These are phyloP conservation scores for Aspergillus caelatus DNA, from an alignment of 2,329 filamentous ascomycete genomes.

Conservation along the genomic window DNA sequence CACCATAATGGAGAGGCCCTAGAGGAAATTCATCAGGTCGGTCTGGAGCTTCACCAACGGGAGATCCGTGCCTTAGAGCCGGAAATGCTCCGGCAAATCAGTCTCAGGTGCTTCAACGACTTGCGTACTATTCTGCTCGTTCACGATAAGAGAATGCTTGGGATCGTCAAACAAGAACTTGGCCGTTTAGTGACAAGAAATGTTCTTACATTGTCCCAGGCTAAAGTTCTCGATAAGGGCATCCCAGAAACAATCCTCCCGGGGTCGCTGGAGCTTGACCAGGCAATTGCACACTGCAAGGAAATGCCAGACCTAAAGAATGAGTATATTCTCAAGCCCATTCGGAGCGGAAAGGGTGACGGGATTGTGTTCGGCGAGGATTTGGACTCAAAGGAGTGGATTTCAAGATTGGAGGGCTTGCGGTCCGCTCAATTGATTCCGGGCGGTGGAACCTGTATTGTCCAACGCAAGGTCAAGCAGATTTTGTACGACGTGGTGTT, in stretches of 20 bases:
- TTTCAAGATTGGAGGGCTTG: slow-evolving; percentile 1
- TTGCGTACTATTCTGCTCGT: slow-evolving; percentile 34
- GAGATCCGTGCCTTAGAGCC: slow-evolving; percentile 26
- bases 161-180: slow-evolving; percentile 33
- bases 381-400: slow-evolving; percentile 6
- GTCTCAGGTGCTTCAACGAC: slow-evolving; percentile 34
- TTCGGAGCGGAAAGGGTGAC: slow-evolving; percentile 9
- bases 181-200: slow-evolving; percentile 20
- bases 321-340: slow-evolving; percentile 30
- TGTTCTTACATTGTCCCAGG: slow-evolving; percentile 22
- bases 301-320: slow-evolving; percentile 16
- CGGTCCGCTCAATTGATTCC: not conserved
- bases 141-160: slow-evolving; percentile 39
- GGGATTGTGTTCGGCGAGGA: slow-evolving; percentile 8
- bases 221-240: slow-evolving; percentile 18
- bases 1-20: slow-evolving; percentile 16
- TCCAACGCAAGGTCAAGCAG: slow-evolving; percentile 6
- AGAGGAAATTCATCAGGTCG: slow-evolving; percentile 31
- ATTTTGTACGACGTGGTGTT: not conserved
- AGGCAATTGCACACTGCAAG: slow-evolving; percentile 14
- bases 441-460: not conserved
- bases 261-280: slow-evolving; percentile 24
- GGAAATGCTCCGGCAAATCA: slow-evolving; percentile 30
- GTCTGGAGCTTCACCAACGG: slow-evolving; percentile 34
- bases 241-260: slow-evolving; percentile 29